Evolutionary conservation across 192 early-diverging fungal genomes (phyloP).

Genomic region (Entrophospora sp.): DNA sequence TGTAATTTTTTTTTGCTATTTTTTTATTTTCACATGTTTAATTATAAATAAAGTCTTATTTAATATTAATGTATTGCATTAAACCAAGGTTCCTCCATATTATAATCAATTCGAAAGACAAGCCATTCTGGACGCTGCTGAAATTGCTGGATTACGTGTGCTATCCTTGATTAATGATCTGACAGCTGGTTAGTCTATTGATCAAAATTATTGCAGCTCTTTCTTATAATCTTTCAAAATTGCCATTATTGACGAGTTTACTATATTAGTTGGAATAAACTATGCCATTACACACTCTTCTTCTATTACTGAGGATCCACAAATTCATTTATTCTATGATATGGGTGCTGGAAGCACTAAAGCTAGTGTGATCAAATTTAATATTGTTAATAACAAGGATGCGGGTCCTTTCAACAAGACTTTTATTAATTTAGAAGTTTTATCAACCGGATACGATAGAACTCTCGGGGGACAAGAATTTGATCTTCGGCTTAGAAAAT

Average conservation of each 20-base stretch:
- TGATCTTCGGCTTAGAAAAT: conserved; percentile 73
- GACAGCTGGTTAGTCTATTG: conserved; percentile 58
- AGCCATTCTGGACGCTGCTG: conserved; percentile 87
- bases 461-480: conserved; percentile 82
- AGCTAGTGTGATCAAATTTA: conserved; percentile 80
- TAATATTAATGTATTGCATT: neutral
- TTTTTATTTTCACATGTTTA: neutral
- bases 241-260: neutral
- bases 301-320: conserved; percentile 48
- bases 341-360: conserved; percentile 94
- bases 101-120: conserved; percentile 86
- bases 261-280: conserved; percentile 70
- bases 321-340: conserved; percentile 91
- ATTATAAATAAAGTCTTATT: neutral
- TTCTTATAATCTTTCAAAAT: neutral
- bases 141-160: conserved; percentile 77
- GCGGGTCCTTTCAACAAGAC: conserved; percentile 46
- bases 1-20: conserved; percentile 33
- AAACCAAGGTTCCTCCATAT: conserved; percentile 71
- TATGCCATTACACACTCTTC: conserved; percentile 66
- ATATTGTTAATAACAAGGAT: conserved; percentile 47
- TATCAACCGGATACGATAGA: conserved; percentile 71
- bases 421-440: conserved; percentile 65
- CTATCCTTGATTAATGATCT: conserved; percentile 87
- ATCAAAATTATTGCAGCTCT: neutral